Conservation (phyloP, 108 stramenopile genomes). For the Pseudonitzschia multiseries region DNA sequence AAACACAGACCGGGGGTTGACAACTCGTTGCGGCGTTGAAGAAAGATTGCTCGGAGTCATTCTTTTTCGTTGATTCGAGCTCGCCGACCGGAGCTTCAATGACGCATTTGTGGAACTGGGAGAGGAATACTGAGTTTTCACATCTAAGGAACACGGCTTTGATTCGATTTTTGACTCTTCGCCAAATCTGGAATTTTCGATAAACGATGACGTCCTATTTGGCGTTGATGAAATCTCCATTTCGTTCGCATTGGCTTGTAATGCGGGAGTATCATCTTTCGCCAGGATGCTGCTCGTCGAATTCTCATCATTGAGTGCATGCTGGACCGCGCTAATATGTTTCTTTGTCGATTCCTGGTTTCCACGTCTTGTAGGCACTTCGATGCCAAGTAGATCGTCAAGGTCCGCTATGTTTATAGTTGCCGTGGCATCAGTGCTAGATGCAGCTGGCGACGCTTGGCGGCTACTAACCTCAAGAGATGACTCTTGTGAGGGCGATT, state of each 20-base stretch:
- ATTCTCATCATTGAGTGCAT: neutral
- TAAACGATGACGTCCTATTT: neutral
- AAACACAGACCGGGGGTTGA: slow-evolving; percentile 41
- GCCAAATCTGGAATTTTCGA: no score
- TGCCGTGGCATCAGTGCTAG: neutral
- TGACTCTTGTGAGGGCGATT: neutral
- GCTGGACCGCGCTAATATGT: neutral
- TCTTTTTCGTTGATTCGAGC: slow-evolving; percentile 1
- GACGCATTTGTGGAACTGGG: neutral
- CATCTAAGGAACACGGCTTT: neutral
- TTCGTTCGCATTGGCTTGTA: neutral
- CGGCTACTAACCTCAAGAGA: neutral
- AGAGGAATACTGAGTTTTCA: neutral
- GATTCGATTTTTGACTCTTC: neutral
- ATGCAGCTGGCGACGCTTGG: slow-evolving; percentile 3
- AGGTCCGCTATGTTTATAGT: slow-evolving; percentile 4
- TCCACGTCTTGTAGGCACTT: no score
- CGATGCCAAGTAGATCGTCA: slow-evolving; percentile 9
- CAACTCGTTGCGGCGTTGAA: slow-evolving; percentile 31
- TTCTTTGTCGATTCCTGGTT: neutral
- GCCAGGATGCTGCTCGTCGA: neutral
- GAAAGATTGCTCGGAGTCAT: slow-evolving; percentile 44
- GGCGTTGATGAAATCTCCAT: neutral
- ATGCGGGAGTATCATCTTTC: neutral
- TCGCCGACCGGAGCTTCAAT: neutral